Evolutionary conservation across 202 grass and related monocot genomes (phyloP), one percentile per base, ranked within the genome.

Genomic region (Dendrocalamus latiflorus): DNA sequence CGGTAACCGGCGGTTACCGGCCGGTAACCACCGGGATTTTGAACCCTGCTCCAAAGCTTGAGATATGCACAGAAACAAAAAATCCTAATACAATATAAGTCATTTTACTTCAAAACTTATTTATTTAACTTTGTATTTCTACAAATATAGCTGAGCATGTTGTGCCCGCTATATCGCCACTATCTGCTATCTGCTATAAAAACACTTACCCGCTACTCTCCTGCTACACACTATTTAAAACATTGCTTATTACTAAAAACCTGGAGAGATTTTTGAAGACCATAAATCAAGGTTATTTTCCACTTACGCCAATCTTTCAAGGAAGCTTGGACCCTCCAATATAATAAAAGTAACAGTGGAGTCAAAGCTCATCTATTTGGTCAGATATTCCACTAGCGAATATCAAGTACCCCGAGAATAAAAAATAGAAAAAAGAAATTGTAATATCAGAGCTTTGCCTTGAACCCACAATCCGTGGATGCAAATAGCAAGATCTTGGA

Each of bases 311-410:
- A 59, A 59, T 48, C 42, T 49, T 64, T 36, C 58, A 77, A 64
- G 59, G 34, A 77, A 25, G 38, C 57, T 48, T 43, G 59, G 11
- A 63, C 3, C 59, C 26, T 63, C 59, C 58, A 54, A 51, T 67
- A 51, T 67, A 13, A 79, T 33, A 79, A 39, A 79, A 39, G 47
- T 79, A 67, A 41, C n/a, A 37, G 4, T 75, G 42, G 5, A 78
- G 42, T 71, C 30, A 62, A 82, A 61, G 68, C 28, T 88, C 5
- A 24, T 11, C 13, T 38, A 68, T 81, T 80, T 81, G 50, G n/a
- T 59, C 53, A 79, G 22, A 22, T 69, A 68, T 41, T 42, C 47
- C 73, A 74, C 49, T 70, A 77, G 55, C 18, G 47, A 59, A 39
- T 59, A 16, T 48, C 10, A 81, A 33, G 41, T 33, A 9, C 63